A percentile compares a stretch with the other conserved stretches of the same genome.
phyloP scores from a whole-genome alignment of 345 rosid species.

The Populus ilicifolia region DNA sequence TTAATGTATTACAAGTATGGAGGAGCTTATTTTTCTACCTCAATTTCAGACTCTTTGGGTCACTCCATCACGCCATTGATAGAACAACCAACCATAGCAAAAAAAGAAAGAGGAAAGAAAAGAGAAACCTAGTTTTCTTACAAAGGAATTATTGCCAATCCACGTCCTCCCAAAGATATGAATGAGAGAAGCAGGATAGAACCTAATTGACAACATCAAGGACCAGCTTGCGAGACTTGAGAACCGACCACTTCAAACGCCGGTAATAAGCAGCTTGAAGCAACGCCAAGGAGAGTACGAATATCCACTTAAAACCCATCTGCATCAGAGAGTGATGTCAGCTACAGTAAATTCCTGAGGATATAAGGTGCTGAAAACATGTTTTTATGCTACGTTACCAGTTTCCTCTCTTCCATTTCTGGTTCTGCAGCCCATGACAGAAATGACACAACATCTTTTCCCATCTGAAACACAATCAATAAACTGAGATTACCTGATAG shows the following conservation, averaged over 20 bases:
- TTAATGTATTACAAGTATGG: constrained; percentile 7
- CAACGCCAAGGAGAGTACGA: constrained; percentile 78
- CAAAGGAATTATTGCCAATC: constrained; percentile 32
- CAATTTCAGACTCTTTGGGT: constrained; percentile 17
- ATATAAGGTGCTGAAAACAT: neutral
- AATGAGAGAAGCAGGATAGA: constrained; percentile 6
- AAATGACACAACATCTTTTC: constrained; percentile 92
- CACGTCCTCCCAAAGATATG: constrained; percentile 11
- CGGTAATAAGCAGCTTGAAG: constrained; percentile 93
- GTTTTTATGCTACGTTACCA: constrained; percentile 42
- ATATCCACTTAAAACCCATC: constrained; percentile 99
- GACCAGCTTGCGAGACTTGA: constrained; percentile 85
- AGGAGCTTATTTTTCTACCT: constrained; percentile 42
- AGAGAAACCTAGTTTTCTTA: constrained; percentile 21
- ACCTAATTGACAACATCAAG: constrained; percentile 84
- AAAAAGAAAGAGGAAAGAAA: neutral
- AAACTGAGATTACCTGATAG: constrained; percentile 3
- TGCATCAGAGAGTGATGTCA: constrained; percentile 32
- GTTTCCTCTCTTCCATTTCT: constrained; percentile 98
- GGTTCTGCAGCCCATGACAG: constrained; percentile 99
- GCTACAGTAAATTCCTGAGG: neutral
- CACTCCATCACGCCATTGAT: constrained; percentile 27
- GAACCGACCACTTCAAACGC: constrained; percentile 87
- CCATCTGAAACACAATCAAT: constrained; percentile 61
- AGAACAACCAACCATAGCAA: constrained; percentile 24